Evolutionary conservation across 169 alveolate genomes (phyloP).

Genomic region (Cystoisospora suis): DNA sequence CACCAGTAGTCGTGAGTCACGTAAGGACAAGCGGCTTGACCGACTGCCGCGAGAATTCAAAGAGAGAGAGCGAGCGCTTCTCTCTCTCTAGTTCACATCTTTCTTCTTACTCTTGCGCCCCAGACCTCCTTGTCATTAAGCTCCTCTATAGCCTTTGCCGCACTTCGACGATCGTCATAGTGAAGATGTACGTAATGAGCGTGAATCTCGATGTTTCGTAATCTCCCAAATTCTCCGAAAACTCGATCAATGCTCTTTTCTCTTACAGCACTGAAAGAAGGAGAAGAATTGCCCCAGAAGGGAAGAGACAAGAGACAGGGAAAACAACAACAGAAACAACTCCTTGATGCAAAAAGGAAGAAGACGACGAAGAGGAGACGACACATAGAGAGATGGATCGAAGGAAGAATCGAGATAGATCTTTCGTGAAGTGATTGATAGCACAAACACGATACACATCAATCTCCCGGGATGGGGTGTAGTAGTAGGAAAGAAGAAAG

Average conservation of each 20-base stretch:
- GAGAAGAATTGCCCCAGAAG: too few relatives aligned
- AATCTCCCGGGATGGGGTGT: too few relatives aligned
- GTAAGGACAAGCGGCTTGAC: too few relatives aligned
- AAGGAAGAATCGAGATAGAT: too few relatives aligned
- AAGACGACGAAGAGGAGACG: not conserved
- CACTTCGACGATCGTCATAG: not conserved
- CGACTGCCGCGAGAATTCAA: too few relatives aligned
- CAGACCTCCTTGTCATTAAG: constrained; percentile 8
- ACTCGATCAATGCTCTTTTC: not conserved
- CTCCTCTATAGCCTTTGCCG: not conserved
- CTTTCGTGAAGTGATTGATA: too few relatives aligned
- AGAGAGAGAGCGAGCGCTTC: too few relatives aligned
- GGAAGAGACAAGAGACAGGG: not conserved
- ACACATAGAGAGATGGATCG: too few relatives aligned
- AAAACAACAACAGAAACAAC: not conserved
- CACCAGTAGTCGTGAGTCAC: too few relatives aligned
- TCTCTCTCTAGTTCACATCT: too few relatives aligned
- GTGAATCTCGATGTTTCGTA: not conserved
- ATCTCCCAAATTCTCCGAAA: not conserved
- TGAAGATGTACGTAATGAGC: not conserved
- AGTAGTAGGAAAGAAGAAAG: too few relatives aligned
- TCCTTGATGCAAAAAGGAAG: not conserved
- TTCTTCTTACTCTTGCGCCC: not conserved
- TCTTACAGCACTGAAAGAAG: constrained; percentile 14
- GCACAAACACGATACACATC: too few relatives aligned